Evolutionary conservation across 805 yeast species (phyloP), one percentile per base, ranked within the genome.

Genomic region (Scheffersomyces ergatensis): DNA sequence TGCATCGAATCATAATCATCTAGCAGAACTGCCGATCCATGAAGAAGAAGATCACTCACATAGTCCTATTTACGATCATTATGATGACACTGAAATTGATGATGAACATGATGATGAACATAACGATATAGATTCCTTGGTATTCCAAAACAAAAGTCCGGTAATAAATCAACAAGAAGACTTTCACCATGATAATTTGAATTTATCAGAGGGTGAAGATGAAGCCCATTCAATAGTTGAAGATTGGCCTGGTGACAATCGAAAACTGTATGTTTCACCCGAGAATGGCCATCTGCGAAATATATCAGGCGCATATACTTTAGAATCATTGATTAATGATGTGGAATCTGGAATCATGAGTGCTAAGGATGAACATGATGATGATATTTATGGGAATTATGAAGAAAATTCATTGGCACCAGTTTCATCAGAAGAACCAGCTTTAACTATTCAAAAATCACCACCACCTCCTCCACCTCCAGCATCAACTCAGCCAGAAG

Each of bases 331-430:
- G 18, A 29, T 29, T 5, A n/a, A 29, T 29, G 32, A 29, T 29
- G 32, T 29, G 4, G 18, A 29, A 29, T 29, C 32, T 6, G 32
- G 15, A 6, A 29, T 29, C 7, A 15, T 5, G 15, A 15, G 32
- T 29, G 17, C 18, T 29, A 9, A 13, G 15, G 17, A 29, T 29
- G 32, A 14, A 5, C 7, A 29, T 13, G 17, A 14, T n/a, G 30
- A 26, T 26, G 30, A 26, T 11, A 14, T 26, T 6, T 44, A 41
- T 41, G 46, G 43, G 3, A 42, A 44, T 16, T 39, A 37, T 15
- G 44, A 37, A 5, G 17, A 20, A 2, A 36, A 37, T 3, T 12
- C 9, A 25, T 36, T 27, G 16, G 11, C 18, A 5, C 32, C 32
- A 5, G n/a, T 29, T 14, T 29, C 32, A 14, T 5, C 32, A 8